Base-by-base conservation (phyloP, 345 rosid species). In the Brassica incana region DNA sequence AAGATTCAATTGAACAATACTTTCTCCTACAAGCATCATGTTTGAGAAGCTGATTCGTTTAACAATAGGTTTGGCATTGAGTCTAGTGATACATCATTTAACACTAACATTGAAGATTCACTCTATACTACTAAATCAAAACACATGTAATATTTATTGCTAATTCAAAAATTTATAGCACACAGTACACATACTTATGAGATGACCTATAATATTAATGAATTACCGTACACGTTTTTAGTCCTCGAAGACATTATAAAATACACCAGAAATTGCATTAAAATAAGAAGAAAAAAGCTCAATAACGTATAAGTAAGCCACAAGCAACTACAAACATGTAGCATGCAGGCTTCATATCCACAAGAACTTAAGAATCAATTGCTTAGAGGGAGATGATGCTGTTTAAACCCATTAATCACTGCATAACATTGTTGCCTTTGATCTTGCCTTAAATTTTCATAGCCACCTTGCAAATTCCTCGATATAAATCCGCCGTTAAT, bases 351-450 rank as follows among this genome's bases (percentile, higher is more conserved):
- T 63, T 77, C 12, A 2, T 23, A 6, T 7, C 40, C 4, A 65
- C 14, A 11, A 27, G 4, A 62, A 16, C 45, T 14, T 72, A 52
- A 52, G 3, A 52, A 15, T 52, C 6, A 27, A 27, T 12, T 27
- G 65, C 65, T 27, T 52, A 52, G 18, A 52, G 58, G 56, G 20
- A 65, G n/a, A 75, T 76, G 76, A 32, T 76, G 80, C 61, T 81
- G 77, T 59, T 81, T 76, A 50, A 65, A 76, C 62, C 80, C 80
- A 71, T 71, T 80, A 30, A 76, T 66, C 73, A 80, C 80, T 8
- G 83, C 73, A 66, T 81, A 81, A 76, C 74, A 76, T 66, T 81
- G 83, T 76, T 76, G 83, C 29, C 79, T 80, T 76, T 76, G 83
- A 76, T 81, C 77, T 45, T 75, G 79, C 83, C 71, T 80, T 0